Evolutionary conservation across 495 filamentous ascomycete species (phyloP).

Genomic region (Parathielavia appendiculata): DNA sequence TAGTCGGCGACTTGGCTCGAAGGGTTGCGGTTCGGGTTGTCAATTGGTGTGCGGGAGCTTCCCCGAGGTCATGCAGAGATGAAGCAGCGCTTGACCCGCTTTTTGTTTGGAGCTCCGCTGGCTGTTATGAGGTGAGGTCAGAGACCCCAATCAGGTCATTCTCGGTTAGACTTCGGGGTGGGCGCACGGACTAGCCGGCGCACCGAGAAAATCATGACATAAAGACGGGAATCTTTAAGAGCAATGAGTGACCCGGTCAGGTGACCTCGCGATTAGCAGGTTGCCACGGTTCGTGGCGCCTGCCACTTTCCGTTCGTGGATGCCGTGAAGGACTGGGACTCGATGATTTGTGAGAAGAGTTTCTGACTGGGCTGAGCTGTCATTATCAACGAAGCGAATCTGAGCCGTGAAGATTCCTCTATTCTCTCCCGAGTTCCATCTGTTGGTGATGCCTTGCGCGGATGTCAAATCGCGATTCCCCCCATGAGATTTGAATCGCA

Average conservation of each 20-base stretch:
- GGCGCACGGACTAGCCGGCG: constrained; percentile 1
- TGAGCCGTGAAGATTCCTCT: not conserved
- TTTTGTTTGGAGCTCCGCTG: constrained; percentile 14
- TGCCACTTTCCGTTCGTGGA: not conserved
- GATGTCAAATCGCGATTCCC: constrained; percentile 1
- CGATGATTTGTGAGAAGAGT: not conserved
- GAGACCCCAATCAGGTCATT: constrained; percentile 28
- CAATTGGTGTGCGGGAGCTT: constrained; percentile 4
- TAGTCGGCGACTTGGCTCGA: constrained; percentile 7
- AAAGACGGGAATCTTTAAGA: not conserved
- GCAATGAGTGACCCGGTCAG: constrained; percentile 2
- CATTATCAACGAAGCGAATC: not conserved
- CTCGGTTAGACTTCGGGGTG: constrained; percentile 22
- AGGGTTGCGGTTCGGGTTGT: constrained; percentile 10
- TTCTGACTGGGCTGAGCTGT: not conserved
- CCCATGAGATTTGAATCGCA: constrained; percentile 3
- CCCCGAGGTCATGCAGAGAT: constrained; percentile 5
- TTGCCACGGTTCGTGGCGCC: not conserved
- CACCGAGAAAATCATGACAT: constrained; percentile 14
- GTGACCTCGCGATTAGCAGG: constrained; percentile 20
- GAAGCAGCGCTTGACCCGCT: constrained; percentile 18
- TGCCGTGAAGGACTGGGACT: not conserved
- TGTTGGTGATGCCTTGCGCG: not conserved
- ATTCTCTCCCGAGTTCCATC: not conserved
- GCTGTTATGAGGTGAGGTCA: constrained; percentile 26